Base-by-base conservation (phyloP, 805 yeast species). In the Yarrowia sp. region DNA sequence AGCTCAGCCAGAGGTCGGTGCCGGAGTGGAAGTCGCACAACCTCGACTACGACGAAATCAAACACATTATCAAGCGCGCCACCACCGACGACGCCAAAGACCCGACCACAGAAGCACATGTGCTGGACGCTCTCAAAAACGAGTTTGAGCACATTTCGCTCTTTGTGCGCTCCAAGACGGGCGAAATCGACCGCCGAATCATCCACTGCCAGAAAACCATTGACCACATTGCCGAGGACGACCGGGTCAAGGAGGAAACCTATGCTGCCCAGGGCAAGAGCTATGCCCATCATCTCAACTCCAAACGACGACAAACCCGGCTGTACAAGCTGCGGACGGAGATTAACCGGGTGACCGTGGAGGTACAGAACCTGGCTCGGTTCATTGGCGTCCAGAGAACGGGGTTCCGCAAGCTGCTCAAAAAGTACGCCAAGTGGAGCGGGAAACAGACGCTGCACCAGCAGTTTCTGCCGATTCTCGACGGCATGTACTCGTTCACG, bases 1-100 rank as follows among this genome's bases (percentile, higher is more conserved):
- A 89, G 74, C 82, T 93, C 26, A 81, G 84, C 67, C 87, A 85
- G 72, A 83, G 91, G 73, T 89, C 97, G 12, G 89, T 92, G 32
- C 92, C 93, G 1, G 95, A 91, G 79, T 93, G 98, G 98, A 85
- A 85, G 73, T 85, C 86, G 71, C 89, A 91, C 78, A 92, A 93
- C 77, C 82, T 93, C 49, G 92, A 91, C 74, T 93, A 93, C 78
- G 89, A 91, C 72, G 90, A 87, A 45, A 77, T 93, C 69, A 93
- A 92, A 77, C 78, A 79, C 5, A 82, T 84, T 55, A 91, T 93
- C 70, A 84, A 88, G 73, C 75, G 77, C 22, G 86, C 87, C 9
- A 89, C 94, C 1, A 75, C 80, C 61, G 45, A 66, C 58, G 40
- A 22, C 48, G 50, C 41, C 59, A 38, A 67, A 42, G 64, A 19